Evolutionary conservation across 371 early-diverging fungal genomes (phyloP).

Genomic region (Smittium culicis): DNA sequence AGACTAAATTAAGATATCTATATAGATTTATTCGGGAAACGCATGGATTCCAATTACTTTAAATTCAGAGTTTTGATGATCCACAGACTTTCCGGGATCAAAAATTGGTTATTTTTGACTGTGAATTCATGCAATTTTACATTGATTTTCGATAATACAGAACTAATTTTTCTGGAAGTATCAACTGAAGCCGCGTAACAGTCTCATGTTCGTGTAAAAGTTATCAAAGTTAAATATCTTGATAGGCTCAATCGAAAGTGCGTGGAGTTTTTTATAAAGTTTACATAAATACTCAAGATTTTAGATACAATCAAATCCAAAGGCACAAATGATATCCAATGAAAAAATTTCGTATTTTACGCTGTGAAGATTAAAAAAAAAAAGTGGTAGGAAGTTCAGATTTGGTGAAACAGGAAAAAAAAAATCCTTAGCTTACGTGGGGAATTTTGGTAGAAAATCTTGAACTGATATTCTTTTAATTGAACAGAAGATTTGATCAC

Average conservation of each 20-base stretch:
- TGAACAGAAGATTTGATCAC: neutral
- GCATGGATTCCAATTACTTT: constrained; percentile 7
- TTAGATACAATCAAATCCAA: neutral
- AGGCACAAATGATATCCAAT: neutral
- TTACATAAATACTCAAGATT: neutral
- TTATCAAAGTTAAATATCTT: neutral
- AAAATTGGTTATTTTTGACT: neutral
- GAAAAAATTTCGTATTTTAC: neutral
- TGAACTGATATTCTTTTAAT: neutral
- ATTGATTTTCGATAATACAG: neutral
- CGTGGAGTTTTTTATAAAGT: neutral
- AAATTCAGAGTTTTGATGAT: neutral
- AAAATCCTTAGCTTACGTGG: neutral
- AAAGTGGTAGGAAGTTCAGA: neutral
- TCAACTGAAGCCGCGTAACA: neutral
- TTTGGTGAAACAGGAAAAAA: neutral
- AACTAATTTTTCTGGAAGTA: neutral
- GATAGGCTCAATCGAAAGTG: neutral
- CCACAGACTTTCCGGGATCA: neutral
- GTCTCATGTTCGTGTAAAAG: neutral
- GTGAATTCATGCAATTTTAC: neutral
- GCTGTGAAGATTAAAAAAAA: neutral
- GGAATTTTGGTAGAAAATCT: neutral
- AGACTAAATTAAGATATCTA: constrained; percentile 9
- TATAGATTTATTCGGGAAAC: constrained; percentile 12